Evolutionary conservation across 306 rosid genomes (phyloP), one percentile per base, ranked within the genome.

Genomic region (Abrus pulchellus): DNA sequence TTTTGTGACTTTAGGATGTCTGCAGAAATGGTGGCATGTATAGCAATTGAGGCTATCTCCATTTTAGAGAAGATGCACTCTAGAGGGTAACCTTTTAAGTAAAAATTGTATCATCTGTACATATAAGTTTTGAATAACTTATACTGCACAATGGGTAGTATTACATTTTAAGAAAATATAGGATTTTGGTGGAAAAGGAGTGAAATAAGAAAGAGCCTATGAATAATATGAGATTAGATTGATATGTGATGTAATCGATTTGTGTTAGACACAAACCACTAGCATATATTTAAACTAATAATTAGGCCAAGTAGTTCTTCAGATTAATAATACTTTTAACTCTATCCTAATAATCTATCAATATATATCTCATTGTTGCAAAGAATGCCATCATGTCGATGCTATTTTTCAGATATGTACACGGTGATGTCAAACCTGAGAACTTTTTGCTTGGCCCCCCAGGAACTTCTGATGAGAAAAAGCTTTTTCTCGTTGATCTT

Each of bases 351-450:
- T 57, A 44, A 45, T 41, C 8, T 77, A 38, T 38, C 9, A 11
- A 5, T 71, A 59, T 76, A 32, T 36, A 38, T 65, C 44, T 57
- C 41, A 9, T 41, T 78, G 79, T 56, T 78, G 52, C 1, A 4
- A 56, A 73, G 20, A 78, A 73, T 60, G 11, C 50, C 30, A 65
- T 2, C 30, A 43, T 57, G 65, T 55, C 57, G 40, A 44, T 40
- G 75, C 55, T 57, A 9, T 30, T 49, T 41, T 67, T 50, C 92
- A 94, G 98, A 83, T 94, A 91, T 79, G 92, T 94, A 43, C 98
- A 94, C 44, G 98, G 98, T 63, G 98, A 94, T 83, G 97, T 94
- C 9, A 94, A 94, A 81, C 97, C 98, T 12, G 97, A 94, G 85
- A 94, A 94, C 85, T 91, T 94, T 84, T 88, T 94, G 88, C 97